Conservation (phyloP, 176 grass and related monocot species). For the Oryza meyeriana region DNA sequence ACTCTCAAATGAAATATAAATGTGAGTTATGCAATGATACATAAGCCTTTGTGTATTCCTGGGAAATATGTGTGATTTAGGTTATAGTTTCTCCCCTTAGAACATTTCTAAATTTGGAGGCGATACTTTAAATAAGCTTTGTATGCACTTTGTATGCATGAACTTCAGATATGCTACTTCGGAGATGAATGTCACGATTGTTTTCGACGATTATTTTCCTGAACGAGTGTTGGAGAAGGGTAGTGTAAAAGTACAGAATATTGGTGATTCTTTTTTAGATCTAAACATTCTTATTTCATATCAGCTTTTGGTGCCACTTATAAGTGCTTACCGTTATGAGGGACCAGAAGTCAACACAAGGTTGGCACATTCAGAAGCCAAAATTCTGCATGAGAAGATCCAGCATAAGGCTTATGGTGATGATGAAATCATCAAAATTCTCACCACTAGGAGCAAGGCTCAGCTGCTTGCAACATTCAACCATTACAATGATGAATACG, state of each 20-base stretch:
- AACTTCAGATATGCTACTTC: background rate
- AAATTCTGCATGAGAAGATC: constrained; percentile 80
- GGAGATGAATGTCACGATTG: background rate
- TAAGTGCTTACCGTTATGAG: constrained; percentile 75
- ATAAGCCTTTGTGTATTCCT: too few relatives aligned
- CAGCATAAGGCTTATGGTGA: constrained; percentile 69
- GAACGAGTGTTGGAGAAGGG: background rate
- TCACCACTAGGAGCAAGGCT: constrained; percentile 88
- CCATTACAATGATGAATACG: constrained; percentile 72
- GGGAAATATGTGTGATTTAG: background rate
- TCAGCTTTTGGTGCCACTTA: constrained; percentile 85
- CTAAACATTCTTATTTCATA: constrained; percentile 16
- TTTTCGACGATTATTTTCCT: background rate
- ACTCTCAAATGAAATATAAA: background rate
- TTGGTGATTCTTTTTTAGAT: background rate
- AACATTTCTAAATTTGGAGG: background rate
- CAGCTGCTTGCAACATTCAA: constrained; percentile 86
- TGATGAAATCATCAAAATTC: constrained; percentile 80
- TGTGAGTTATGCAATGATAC: background rate
- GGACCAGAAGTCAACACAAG: constrained; percentile 66
- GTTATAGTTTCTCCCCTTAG: background rate
- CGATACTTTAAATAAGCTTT: background rate
- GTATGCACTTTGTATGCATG: background rate
- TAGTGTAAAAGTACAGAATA: background rate
- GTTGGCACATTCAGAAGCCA: constrained; percentile 87